Base-by-base conservation (phyloP, 139 green algal species). In the Tetraselmis striata region DNA sequence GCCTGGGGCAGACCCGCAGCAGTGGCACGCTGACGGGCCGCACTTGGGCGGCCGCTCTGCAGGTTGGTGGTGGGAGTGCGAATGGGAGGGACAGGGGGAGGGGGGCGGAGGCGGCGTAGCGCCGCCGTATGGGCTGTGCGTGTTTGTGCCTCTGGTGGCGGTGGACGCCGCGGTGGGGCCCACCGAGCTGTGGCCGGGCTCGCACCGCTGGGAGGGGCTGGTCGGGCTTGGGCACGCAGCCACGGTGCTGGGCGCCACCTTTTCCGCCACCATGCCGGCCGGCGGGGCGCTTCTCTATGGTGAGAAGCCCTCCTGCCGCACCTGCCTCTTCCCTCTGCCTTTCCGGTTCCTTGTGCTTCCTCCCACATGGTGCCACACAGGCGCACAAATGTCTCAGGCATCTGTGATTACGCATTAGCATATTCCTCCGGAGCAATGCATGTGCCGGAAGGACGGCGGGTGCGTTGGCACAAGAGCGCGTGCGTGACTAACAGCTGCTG, bases 171-270 rank as follows among this genome's bases (percentile, higher is more conserved):
- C 2, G 25, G 74, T 77, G 26, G 74, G 74, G 26, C n/a, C 25
- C 74, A 77, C 74, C 74, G 26, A 77, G n/a, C n/a, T 77, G 2
- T 77, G 74, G 74, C 74, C 74, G 2, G 74, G 74, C 26, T 77
- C 74, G 74, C 74, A 77, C 74, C 26, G 25, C 23, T 77, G 26
- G 26, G n/a, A 29, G 26, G 74, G 74, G 5, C 74, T 77, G 74
- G 74, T 77, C 5, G 74, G 74, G 74, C n/a, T 77, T 18, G 74
- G 74, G 74, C 5, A 28, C 23, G 74, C 74, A 2, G 22, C 74
- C 2, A 29, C 11, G 23, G 26, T 77, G 26, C 25, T 77, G 74
- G 74, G 74, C 26, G 25, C 26, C 23, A 77, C 74, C 5, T 28
- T 77, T 2, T 2, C 2, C n/a, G 74, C 74, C 5, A 77, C n/a